Evolutionary conservation across 306 rosid species (phyloP).

Genomic region (Boehmeria nivea): DNA sequence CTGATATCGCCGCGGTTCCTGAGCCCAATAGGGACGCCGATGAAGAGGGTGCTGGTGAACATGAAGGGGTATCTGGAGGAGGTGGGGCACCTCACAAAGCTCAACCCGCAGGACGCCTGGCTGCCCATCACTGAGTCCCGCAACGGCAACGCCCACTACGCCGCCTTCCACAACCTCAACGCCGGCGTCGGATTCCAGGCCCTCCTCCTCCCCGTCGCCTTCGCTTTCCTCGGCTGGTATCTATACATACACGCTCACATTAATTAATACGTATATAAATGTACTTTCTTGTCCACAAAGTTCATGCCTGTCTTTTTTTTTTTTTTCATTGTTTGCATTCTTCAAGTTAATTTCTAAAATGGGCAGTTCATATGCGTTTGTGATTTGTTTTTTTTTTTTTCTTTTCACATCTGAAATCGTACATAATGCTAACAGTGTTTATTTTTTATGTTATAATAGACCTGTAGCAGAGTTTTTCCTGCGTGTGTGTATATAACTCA

Average conservation of each 20-base stretch:
- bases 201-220: slow-evolving; percentile 85
- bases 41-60: slow-evolving; percentile 86
- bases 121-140: slow-evolving; percentile 99
- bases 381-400: too few relatives aligned
- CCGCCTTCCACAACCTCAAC: slow-evolving; percentile 96
- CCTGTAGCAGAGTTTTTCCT: too few relatives aligned
- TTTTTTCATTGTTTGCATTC: neutral
- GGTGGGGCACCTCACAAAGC: slow-evolving; percentile 91
- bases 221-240: slow-evolving; percentile 94
- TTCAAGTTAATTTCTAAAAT: too few relatives aligned
- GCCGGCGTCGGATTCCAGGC: slow-evolving; percentile 99
- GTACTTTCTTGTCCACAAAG: neutral
- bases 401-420: too few relatives aligned
- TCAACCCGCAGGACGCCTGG: slow-evolving; percentile 98
- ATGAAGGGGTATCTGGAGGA: slow-evolving; percentile 98
- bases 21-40: slow-evolving; percentile 96
- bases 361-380: too few relatives aligned
- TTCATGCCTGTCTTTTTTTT: neutral
- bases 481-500: too few relatives aligned
- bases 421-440: too few relatives aligned
- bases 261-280: neutral
- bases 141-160: slow-evolving; percentile 94
- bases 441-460: too few relatives aligned
- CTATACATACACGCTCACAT: neutral
- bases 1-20: slow-evolving; percentile 94